A percentile compares a stretch with the other conserved stretches of the same genome.
Conservation (phyloP, 331 rosid species). For the Telfairia occidentalis region DNA sequence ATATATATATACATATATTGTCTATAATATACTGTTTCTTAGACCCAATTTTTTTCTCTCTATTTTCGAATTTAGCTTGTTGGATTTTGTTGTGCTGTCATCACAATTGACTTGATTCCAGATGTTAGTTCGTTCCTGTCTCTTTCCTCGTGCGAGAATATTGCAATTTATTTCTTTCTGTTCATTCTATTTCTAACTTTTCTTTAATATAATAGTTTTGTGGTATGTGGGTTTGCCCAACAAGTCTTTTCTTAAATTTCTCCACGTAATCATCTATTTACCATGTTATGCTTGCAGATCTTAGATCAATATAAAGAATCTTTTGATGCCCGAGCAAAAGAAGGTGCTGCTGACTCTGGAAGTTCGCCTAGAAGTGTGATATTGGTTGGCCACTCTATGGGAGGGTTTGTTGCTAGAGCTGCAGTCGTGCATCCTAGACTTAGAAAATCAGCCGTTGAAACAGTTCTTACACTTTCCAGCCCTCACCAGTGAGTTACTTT, state of each 20-base stretch:
- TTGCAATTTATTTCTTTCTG: background rate
- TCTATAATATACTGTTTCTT: too few relatives aligned
- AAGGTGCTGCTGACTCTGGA: conserved; percentile 60
- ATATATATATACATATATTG: too few relatives aligned
- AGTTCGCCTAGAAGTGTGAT: conserved; percentile 80
- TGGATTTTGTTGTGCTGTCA: conserved; percentile 1
- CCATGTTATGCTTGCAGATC: conserved; percentile 37
- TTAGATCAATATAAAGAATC: conserved; percentile 81
- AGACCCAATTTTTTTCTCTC: too few relatives aligned
- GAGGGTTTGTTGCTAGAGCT: conserved; percentile 99
- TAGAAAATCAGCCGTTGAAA: conserved; percentile 79
- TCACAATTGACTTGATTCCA: background rate
- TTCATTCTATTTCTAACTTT: background rate
- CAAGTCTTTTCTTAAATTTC: background rate
- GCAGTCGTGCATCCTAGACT: conserved; percentile 67
- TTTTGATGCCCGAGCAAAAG: conserved; percentile 60
- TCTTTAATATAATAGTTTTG: background rate
- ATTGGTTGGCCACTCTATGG: conserved; percentile 98
- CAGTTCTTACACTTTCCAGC: conserved; percentile 82
- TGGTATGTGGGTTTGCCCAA: background rate
- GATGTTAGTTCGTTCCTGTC: background rate
- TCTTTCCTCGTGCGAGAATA: conserved; percentile 1
- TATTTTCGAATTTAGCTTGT: background rate
- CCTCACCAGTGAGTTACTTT: conserved; percentile 74
- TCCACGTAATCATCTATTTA: background rate